phyloP scores from a whole-genome alignment of 768 basidiomycete genomes.

The Sporobolomyces phaffii region DNA sequence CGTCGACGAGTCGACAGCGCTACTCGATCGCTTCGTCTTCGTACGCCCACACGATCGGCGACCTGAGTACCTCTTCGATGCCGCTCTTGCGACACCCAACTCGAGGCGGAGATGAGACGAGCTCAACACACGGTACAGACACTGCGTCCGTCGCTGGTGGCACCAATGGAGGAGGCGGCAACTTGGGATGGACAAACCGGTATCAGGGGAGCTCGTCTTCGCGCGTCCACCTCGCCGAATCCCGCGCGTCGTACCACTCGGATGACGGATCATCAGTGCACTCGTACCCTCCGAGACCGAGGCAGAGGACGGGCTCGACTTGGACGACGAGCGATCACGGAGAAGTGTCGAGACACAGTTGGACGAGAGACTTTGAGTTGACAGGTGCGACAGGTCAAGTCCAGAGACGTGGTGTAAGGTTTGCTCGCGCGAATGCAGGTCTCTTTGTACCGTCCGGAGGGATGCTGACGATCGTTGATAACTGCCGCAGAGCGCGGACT shows the following conservation, averaged over 20 bases:
- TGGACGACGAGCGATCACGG: slow-evolving; percentile 5
- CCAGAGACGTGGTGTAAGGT: slow-evolving; percentile 4
- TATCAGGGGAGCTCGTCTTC: not conserved
- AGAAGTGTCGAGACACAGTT: not conserved
- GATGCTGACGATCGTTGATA: not conserved
- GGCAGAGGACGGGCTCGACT: slow-evolving; percentile 8
- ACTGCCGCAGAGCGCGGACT: slow-evolving; percentile 10
- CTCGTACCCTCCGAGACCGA: slow-evolving; percentile 31
- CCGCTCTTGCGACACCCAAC: slow-evolving; percentile 20
- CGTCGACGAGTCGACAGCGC: not conserved
- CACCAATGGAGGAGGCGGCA: not conserved
- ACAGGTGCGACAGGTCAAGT: slow-evolving; percentile 21
- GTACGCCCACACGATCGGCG: slow-evolving; percentile 27
- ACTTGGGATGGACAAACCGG: not conserved
- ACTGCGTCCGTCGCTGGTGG: not conserved
- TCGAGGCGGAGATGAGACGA: not conserved
- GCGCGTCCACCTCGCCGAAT: slow-evolving; percentile 6
- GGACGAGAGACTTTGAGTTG: slow-evolving; percentile 18
- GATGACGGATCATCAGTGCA: slow-evolving; percentile 24
- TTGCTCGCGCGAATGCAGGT: not conserved
- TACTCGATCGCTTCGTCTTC: slow-evolving; percentile 22
- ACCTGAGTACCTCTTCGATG: slow-evolving; percentile 18
- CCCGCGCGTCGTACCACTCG: slow-evolving; percentile 12
- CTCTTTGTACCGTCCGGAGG: not conserved
- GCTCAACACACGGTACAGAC: not conserved